These are phyloP conservation scores for Batrachochytrium dendrobatidis DNA, from an alignment of 371 early-diverging fungal species.

Conservation along the genomic window DNA sequence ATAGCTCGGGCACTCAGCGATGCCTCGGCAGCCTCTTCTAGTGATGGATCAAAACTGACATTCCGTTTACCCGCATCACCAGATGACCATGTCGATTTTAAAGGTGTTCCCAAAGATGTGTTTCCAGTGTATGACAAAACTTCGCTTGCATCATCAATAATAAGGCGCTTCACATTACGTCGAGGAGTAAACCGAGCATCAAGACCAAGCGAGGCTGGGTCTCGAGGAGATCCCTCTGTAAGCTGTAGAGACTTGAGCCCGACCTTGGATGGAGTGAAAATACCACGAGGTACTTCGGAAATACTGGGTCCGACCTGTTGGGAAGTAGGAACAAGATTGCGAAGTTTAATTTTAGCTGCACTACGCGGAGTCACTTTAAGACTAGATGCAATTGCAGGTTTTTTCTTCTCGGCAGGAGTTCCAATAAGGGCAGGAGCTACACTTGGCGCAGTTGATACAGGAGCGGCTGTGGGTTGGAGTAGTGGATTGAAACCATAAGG, in stretches of 20 bases:
- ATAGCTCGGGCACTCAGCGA: neutral
- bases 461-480: constrained; percentile 47
- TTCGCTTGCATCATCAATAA: constrained; percentile 31
- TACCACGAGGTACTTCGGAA: neutral
- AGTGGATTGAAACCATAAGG: constrained; percentile 81
- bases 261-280: neutral
- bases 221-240: constrained; percentile 29
- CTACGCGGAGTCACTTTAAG: constrained; percentile 61
- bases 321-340: constrained; percentile 48
- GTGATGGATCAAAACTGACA: constrained; percentile 28
- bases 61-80: constrained; percentile 16
- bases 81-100: neutral
- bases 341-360: constrained; percentile 59
- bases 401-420: constrained; percentile 41
- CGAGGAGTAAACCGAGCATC: constrained; percentile 63
- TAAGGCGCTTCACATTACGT: constrained; percentile 63
- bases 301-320: neutral
- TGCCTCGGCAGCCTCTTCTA: constrained; percentile 16
- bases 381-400: constrained; percentile 42
- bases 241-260: constrained; percentile 11
- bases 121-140: neutral
- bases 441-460: constrained; percentile 37
- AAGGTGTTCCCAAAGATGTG: too few species aligned
- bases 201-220: constrained; percentile 57
- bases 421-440: constrained; percentile 42